phyloP scores from a whole-genome alignment of 2,329 filamentous ascomycete species.

The Rhytidhysteron rufulum region DNA sequence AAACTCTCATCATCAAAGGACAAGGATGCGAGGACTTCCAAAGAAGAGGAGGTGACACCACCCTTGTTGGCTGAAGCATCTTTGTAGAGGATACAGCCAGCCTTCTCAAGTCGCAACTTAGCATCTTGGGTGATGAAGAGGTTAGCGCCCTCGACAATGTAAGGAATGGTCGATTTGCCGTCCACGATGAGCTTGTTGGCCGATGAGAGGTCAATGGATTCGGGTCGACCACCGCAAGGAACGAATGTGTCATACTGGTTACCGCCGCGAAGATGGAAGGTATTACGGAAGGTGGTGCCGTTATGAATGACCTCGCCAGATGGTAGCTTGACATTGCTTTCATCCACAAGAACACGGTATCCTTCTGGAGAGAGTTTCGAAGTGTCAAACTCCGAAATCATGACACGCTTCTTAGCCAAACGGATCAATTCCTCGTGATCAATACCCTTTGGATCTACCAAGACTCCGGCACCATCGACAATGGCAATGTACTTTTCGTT shows the following conservation, averaged over 20 bases:
- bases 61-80: constrained; percentile 98
- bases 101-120: constrained; percentile 89
- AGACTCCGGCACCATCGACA: constrained; percentile 92
- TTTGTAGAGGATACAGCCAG: constrained; percentile 95
- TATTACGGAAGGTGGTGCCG: constrained; percentile 94
- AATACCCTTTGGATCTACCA: constrained; percentile 88
- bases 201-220: constrained; percentile 89
- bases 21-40: constrained; percentile 90
- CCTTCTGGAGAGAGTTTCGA: constrained; percentile 82
- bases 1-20: constrained; percentile 91
- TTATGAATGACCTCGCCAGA: constrained; percentile 83
- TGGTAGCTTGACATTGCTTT: constrained; percentile 83
- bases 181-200: constrained; percentile 85
- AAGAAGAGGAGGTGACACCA: constrained; percentile 92
- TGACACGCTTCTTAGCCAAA: constrained; percentile 78
- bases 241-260: constrained; percentile 82
- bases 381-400: constrained; percentile 84
- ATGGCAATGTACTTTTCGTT: constrained; percentile 95
- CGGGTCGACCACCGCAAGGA: constrained; percentile 91
- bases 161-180: constrained; percentile 82
- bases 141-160: constrained; percentile 97
- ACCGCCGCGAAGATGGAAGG: constrained; percentile 81
- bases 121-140: constrained; percentile 98
- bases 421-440: constrained; percentile 78
- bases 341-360: constrained; percentile 89